Evolutionary conservation across 2,329 filamentous ascomycete genomes (phyloP).

Genomic region (Diplodia intermedia): DNA sequence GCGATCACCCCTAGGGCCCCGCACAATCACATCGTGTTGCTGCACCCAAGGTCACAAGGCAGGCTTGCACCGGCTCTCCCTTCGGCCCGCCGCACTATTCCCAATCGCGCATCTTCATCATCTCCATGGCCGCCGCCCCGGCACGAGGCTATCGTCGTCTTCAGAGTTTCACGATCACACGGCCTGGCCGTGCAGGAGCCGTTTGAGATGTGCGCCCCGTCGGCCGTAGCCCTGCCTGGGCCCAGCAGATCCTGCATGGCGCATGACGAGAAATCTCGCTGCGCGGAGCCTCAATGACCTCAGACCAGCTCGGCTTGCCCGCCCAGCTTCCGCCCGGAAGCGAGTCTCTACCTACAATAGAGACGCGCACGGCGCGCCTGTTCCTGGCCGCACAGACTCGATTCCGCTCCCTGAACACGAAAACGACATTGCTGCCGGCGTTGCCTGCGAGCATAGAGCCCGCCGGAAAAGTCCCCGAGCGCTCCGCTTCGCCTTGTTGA

Average conservation of each 20-base stretch:
- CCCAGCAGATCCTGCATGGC: background rate
- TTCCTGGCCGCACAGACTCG: slow-evolving; percentile 18
- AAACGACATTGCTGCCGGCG: slow-evolving; percentile 11
- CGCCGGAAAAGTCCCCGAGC: slow-evolving; percentile 6
- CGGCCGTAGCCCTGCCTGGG: slow-evolving; percentile 3
- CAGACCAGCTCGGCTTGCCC: slow-evolving; percentile 9
- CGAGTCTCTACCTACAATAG: background rate
- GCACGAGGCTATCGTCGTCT: background rate
- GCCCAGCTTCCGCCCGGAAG: slow-evolving; percentile 13
- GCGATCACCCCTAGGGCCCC: slow-evolving; percentile 27
- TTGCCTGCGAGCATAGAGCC: background rate
- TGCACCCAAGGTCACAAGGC: slow-evolving; percentile 28
- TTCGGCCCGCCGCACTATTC: slow-evolving; percentile 14
- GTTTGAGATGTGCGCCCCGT: slow-evolving; percentile 4
- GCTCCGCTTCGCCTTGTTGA: slow-evolving; percentile 8
- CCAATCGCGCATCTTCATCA: slow-evolving; percentile 4
- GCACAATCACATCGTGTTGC: slow-evolving; percentile 28
- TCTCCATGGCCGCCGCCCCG: background rate
- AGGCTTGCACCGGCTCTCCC: background rate
- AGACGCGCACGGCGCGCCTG: slow-evolving; percentile 12
- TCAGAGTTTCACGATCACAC: slow-evolving; percentile 13
- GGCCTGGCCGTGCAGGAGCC: background rate
- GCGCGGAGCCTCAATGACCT: slow-evolving; percentile 1
- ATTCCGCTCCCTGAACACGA: slow-evolving; percentile 19
- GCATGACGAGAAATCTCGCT: slow-evolving; percentile 25